A percentile compares a stretch with the other conserved stretches of the same genome.
Conservation (phyloP, 2,329 filamentous ascomycete species). For the Sporothrix euskadiensis region DNA sequence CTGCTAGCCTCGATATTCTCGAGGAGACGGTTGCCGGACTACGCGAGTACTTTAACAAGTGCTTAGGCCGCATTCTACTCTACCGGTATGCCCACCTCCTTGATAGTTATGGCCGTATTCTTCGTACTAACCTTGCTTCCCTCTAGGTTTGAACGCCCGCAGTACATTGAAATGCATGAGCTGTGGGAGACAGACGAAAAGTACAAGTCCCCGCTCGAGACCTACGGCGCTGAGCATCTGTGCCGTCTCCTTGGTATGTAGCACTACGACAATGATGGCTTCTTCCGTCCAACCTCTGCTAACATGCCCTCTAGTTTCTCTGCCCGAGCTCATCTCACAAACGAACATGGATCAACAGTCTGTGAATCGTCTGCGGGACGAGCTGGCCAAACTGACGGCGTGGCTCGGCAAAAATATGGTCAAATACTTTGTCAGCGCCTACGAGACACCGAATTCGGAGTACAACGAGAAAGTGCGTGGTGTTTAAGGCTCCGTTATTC, state of each 20-base stretch:
- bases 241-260: slow-evolving; percentile 79
- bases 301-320: slow-evolving; percentile 61
- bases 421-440: slow-evolving; percentile 75
- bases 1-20: slow-evolving; percentile 77
- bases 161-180: slow-evolving; percentile 77
- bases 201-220: slow-evolving; percentile 70
- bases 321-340: slow-evolving; percentile 92
- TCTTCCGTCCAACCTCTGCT: no score
- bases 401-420: slow-evolving; percentile 80
- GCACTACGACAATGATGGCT: background rate
- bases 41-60: slow-evolving; percentile 91
- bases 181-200: slow-evolving; percentile 60
- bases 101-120: background rate
- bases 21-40: slow-evolving; percentile 86
- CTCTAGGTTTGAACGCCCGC: slow-evolving; percentile 78
- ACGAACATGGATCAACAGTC: slow-evolving; percentile 97
- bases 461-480: slow-evolving; percentile 62
- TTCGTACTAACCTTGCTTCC: background rate
- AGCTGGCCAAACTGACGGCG: slow-evolving; percentile 79
- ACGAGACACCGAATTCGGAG: slow-evolving; percentile 69
- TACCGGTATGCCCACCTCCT: slow-evolving; percentile 59
- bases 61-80: slow-evolving; percentile 81
- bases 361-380: slow-evolving; percentile 80
- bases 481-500: slow-evolving; percentile 38
- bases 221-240: slow-evolving; percentile 92